These are phyloP conservation scores for Hemileia vastatrix DNA, from an alignment of 1,284 basidiomycete genomes.

Conservation along the genomic window DNA sequence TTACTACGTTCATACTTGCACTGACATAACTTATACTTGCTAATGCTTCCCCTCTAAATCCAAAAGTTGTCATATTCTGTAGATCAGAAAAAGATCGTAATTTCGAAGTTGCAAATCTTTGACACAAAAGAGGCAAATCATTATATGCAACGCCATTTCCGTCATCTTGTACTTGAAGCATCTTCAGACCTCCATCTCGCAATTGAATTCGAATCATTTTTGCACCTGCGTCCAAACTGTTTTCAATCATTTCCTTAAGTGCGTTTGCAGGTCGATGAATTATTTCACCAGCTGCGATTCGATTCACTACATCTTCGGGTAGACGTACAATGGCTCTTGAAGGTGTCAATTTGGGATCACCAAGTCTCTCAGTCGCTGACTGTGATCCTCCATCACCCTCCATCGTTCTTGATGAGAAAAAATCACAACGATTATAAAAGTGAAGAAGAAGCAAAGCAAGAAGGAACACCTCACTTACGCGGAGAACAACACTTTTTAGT, in stretches of 20 bases:
- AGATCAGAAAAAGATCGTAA: slow-evolving; percentile 68
- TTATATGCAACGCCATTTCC: slow-evolving; percentile 74
- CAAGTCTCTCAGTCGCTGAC: no score
- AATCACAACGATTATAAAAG: no score
- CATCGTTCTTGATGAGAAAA: no score
- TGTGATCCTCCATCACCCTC: no score
- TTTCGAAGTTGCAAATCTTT: slow-evolving; percentile 94
- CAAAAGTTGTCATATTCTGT: slow-evolving; percentile 68
- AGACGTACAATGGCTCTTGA: no score
- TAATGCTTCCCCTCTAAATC: slow-evolving; percentile 94
- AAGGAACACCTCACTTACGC: no score
- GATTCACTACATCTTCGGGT: slow-evolving; percentile 51
- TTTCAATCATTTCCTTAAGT: slow-evolving; percentile 94
- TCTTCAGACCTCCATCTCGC: slow-evolving; percentile 90
- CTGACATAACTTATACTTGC: slow-evolving; percentile 93
- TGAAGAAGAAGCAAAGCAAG: no score
- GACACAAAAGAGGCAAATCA: slow-evolving; percentile 81
- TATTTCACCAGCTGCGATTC: slow-evolving; percentile 61
- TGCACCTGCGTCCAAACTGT: slow-evolving; percentile 84
- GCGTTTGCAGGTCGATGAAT: slow-evolving; percentile 94
- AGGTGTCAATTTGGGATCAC: no score
- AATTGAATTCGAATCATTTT: slow-evolving; percentile 72
- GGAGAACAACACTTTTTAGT: no score
- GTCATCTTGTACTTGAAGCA: slow-evolving; percentile 93
- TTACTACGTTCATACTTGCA: slow-evolving; percentile 75